These are phyloP conservation scores for Thinopyrum obtusiflorum DNA, from an alignment of 202 grass and related monocot genomes.

Conservation along the genomic window DNA sequence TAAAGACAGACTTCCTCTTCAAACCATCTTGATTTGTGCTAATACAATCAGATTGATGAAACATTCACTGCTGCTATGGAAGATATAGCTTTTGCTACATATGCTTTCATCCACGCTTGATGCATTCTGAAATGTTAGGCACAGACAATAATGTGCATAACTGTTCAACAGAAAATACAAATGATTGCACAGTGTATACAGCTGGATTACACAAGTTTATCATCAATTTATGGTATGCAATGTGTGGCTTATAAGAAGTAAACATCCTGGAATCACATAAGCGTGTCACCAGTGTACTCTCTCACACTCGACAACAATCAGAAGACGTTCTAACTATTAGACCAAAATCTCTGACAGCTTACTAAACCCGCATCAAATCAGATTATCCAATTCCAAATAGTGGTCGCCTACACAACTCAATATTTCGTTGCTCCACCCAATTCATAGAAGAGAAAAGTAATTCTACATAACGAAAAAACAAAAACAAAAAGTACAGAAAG, in stretches of 20 bases:
- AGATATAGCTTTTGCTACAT: not conserved
- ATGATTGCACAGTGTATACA: not conserved
- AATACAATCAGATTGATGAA: conserved; percentile 21
- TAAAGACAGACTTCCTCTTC: not conserved
- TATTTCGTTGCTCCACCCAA: not conserved
- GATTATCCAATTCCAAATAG: not conserved
- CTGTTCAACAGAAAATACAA: not conserved
- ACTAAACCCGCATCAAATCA: not conserved
- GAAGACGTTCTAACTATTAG: not conserved
- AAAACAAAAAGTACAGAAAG: not conserved
- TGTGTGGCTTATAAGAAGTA: not conserved
- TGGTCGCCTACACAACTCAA: not conserved
- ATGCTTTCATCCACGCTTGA: not conserved
- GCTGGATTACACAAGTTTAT: not conserved
- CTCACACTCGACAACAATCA: not conserved
- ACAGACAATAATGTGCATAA: not conserved
- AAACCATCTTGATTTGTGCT: not conserved
- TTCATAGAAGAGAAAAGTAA: not conserved
- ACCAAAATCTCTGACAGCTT: not conserved
- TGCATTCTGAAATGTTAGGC: conserved; percentile 1
- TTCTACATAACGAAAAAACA: not conserved
- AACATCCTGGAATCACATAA: not conserved
- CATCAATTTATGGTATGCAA: not conserved
- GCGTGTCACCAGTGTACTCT: not conserved
- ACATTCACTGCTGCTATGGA: not conserved